Base-by-base conservation (phyloP, 352 stramenopile genomes). In the Phytophthora brassicae region DNA sequence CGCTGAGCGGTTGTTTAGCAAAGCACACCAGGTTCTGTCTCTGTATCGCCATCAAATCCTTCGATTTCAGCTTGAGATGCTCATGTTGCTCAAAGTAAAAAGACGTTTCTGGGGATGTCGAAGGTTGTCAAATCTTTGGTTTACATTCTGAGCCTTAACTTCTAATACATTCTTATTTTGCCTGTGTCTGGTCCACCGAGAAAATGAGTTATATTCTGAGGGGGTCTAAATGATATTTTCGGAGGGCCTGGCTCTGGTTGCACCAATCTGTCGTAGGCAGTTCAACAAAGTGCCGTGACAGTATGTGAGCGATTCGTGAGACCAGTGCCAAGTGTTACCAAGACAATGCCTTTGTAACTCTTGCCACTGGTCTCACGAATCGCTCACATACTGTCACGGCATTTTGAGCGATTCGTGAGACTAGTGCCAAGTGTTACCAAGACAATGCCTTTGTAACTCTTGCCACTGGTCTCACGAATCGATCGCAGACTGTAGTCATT, bases 281-380 rank as follows among this genome's bases (percentile, higher is more conserved):
- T n/a, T n/a, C n/a, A n/a, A n/a, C n/a, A n/a, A n/a, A n/a, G n/a
- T n/a, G n/a, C n/a, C n/a, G n/a, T n/a, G n/a, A n/a, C n/a, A n/a
- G n/a, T n/a, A n/a, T n/a, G n/a, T n/a, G n/a, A n/a, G n/a, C n/a
- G n/a, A n/a, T n/a, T n/a, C n/a, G n/a, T n/a, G n/a, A n/a, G n/a
- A n/a, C n/a, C n/a, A n/a, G n/a, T n/a, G n/a, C n/a, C n/a, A n/a
- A n/a, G n/a, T n/a, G n/a, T n/a, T n/a, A n/a, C n/a, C n/a, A n/a
- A n/a, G 6, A 85, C 48, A 29, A 85, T 72, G 39, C 75, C 82
- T 33, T 74, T 74, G 52, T 76, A 77, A 28, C 66, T 19, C 29
- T 44, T 64, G 20, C 58, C 62, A 13, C 24, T 68, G 24, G 70
- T 65, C 29, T 66, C 16, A 58, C 54, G 42, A 85, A 82, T 2